Evolutionary conservation across 208 protist species (phyloP).

Genomic region (Leishmania martiniquensis): DNA sequence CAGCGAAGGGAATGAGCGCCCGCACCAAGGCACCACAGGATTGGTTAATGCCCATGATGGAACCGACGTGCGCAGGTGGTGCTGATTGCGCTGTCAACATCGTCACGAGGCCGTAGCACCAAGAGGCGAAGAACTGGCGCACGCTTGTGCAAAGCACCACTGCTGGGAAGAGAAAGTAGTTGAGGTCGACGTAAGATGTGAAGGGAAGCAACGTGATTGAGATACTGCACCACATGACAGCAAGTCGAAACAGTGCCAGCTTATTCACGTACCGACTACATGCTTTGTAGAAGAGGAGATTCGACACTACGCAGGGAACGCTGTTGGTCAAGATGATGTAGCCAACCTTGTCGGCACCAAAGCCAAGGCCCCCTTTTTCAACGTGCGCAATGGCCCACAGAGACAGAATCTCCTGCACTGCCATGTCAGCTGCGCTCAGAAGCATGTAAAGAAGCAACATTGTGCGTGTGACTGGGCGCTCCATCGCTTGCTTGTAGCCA

Average conservation of each 20-base stretch:
- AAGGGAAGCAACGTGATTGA: slow-evolving; percentile 18
- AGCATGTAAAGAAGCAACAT: slow-evolving; percentile 67
- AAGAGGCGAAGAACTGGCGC: slow-evolving; percentile 49
- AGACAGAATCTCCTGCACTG: slow-evolving; percentile 43
- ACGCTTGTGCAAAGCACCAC: slow-evolving; percentile 41
- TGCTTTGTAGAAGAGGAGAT: slow-evolving; percentile 46
- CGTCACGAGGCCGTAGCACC: slow-evolving; percentile 55
- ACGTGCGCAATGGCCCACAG: slow-evolving; percentile 59
- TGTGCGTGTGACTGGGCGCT: slow-evolving; percentile 32
- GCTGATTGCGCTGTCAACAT: slow-evolving; percentile 61
- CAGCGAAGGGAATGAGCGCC: slow-evolving; percentile 46
- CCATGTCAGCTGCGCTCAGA: slow-evolving; percentile 45
- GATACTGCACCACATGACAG: slow-evolving; percentile 16
- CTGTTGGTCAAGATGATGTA: slow-evolving; percentile 50
- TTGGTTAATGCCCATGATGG: slow-evolving; percentile 69
- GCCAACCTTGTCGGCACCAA: slow-evolving; percentile 39
- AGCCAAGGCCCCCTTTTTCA: slow-evolving; percentile 43
- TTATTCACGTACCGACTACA: slow-evolving; percentile 40
- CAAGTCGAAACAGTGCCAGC: slow-evolving; percentile 46
- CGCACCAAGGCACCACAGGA: slow-evolving; percentile 44
- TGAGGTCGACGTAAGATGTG: slow-evolving; percentile 24
- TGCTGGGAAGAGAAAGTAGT: slow-evolving; percentile 14
- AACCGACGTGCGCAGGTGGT: slow-evolving; percentile 47
- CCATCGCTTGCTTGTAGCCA: slow-evolving; percentile 58
- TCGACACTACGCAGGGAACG: slow-evolving; percentile 49